Conservation (phyloP, 257 asterid species). For the Rauvolfia tetraphylla region DNA sequence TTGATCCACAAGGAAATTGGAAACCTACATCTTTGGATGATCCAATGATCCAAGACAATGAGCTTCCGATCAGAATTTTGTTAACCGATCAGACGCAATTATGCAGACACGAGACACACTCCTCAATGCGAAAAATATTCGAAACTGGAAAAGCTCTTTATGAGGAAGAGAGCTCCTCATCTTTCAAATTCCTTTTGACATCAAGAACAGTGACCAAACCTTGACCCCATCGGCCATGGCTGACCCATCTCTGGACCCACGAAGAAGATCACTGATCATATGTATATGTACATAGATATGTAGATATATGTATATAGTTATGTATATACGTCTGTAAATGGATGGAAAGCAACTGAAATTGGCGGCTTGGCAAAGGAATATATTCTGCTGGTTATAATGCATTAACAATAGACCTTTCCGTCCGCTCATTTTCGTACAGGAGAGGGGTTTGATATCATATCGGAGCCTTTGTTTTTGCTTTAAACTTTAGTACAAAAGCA, state of each 20-base stretch:
- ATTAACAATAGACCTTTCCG: slow-evolving; percentile 29
- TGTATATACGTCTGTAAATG: not conserved
- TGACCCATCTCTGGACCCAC: slow-evolving; percentile 14
- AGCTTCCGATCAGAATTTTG: slow-evolving; percentile 14
- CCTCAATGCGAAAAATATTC: slow-evolving; percentile 15
- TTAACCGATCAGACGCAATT: slow-evolving; percentile 15
- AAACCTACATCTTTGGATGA: slow-evolving; percentile 12
- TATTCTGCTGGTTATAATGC: slow-evolving; percentile 40
- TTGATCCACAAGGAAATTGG: not conserved
- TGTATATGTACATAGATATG: too few species aligned
- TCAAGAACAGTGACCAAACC: slow-evolving; percentile 3
- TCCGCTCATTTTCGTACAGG: slow-evolving; percentile 10
- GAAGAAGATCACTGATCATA: too few species aligned
- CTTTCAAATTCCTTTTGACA: slow-evolving; percentile 14
- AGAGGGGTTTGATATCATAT: not conserved
- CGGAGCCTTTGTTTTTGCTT: slow-evolving; percentile 24
- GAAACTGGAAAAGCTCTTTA: not conserved
- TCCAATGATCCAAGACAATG: slow-evolving; percentile 16
- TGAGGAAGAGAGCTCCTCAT: not conserved
- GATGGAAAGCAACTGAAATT: slow-evolving; percentile 30
- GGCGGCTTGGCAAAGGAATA: slow-evolving; percentile 36
- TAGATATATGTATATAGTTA: not conserved
- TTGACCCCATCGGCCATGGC: slow-evolving; percentile 10
- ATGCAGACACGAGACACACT: slow-evolving; percentile 16
- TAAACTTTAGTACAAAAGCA: slow-evolving; percentile 46